phyloP scores from a whole-genome alignment of 2,329 filamentous ascomycete genomes.

The Pleoardoris graminearum region DNA sequence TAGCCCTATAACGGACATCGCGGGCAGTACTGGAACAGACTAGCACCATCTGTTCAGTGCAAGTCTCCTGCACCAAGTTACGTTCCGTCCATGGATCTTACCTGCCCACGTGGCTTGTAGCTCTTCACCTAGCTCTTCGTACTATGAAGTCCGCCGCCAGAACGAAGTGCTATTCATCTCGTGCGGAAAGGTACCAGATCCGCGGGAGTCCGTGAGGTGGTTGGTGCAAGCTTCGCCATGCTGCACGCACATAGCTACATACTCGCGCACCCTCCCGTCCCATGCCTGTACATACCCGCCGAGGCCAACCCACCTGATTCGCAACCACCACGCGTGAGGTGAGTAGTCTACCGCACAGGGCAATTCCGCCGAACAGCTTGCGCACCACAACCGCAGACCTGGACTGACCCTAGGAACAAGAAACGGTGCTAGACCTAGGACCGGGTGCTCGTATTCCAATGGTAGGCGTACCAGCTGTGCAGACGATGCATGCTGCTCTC shows the following conservation, averaged over 20 bases:
- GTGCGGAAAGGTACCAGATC: conserved; percentile 6
- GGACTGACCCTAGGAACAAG: not conserved
- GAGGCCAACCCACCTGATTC: conserved; percentile 5
- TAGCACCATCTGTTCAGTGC: too few species aligned
- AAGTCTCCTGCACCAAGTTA: too few species aligned
- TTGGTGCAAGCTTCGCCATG: not conserved
- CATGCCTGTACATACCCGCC: conserved; percentile 6
- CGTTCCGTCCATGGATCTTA: too few species aligned
- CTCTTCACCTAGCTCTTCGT: not conserved
- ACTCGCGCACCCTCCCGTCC: not conserved
- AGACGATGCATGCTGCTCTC: not conserved
- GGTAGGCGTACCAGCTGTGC: not conserved
- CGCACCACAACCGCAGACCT: not conserved
- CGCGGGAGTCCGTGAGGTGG: not conserved
- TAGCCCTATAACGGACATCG: too few species aligned
- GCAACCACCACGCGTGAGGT: not conserved
- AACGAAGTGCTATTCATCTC: not conserved
- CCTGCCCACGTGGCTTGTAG: not conserved
- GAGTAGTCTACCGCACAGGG: not conserved
- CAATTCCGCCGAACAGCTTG: not conserved
- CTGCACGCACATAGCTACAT: not conserved
- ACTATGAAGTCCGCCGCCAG: not conserved
- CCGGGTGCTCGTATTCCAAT: not conserved
- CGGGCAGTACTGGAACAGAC: too few species aligned
- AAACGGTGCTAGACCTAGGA: not conserved